Base-by-base conservation (phyloP, 78 protist genomes). In the Diacronema lutheri region DNA sequence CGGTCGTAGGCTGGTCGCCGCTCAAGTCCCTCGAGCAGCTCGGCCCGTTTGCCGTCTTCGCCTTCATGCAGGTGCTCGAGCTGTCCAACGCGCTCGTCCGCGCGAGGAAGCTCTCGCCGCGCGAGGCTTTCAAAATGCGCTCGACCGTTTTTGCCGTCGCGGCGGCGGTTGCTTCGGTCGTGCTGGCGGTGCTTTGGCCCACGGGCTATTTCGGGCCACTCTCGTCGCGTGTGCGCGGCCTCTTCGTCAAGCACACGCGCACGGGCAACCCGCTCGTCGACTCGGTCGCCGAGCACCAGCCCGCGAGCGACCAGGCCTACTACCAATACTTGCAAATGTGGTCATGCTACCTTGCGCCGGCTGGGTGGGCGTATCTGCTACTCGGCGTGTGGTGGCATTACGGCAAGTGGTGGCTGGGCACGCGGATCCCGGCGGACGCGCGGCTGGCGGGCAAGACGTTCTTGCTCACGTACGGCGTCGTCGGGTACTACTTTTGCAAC, bases 221-320 rank as follows among this genome's bases (percentile, higher is more conserved):
- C 50, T 19, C 81, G 19, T 60, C 58, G 26, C 66, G 79, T 64
- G 71, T 76, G 80, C 84, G 81, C 62, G 56, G 76, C 40, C 71
- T 72, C 84, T 86, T 68, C 0, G 81, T 57, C 44, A 35, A 33
- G 35, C 89, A 86, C 69, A 76, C 83, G 84, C 88, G 79, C 76
- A 86, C 84, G 29, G 81, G 79, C 76, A 86, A 74, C 78, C 89
- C 89, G 55, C 84, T 86, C 29, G 81, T 86, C 40, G 81, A 72
- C 65, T 86, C 89, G 23, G 89, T 86, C 61, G 60, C 83, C 6
- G 89, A 86, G 81, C 89, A 86, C 72, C 89, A 86, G 71, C 84
- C 89, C 12, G 66, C 61, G 25, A 21, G 69, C 55, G 7, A 7
- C 25, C 16, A 33, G 35, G 62, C 44, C 31, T 69, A 55, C 33